Evolutionary conservation across 805 yeast species (phyloP), one percentile per base, ranked within the genome.

Genomic region (Brettanomyces sp.): DNA sequence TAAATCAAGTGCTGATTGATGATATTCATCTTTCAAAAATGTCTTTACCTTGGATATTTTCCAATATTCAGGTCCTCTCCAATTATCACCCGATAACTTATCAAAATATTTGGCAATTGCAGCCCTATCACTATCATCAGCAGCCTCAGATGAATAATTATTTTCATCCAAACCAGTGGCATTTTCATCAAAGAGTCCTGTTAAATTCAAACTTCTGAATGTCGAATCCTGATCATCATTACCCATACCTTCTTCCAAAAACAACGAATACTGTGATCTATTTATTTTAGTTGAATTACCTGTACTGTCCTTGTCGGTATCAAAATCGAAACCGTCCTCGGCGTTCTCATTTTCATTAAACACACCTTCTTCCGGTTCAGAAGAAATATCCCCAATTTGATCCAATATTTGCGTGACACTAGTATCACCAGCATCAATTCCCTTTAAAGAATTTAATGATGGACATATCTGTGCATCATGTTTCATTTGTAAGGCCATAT

Each of bases 11-110:
- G 13, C 14, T 9, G 44, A 42, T 28, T 28, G 32, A 28, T 28
- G 32, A 28, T 28, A 28, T 9, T 28, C 32, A 9, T 28, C 32
- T 28, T 28, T 28, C 11, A 28, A 28, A 28, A 28, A 28, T 9
- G 32, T 28, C 30, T 46, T 50, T n/a, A 46, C n/a, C 23, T 49
- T 38, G n/a, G 46, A 28, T 39, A 91, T 83, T 63, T 84, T 85
- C 97, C 97, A 91, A 64, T 87, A 95, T 52, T 86, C 91, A 12
- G 91, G 85, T 7, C 97, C 97, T 28, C 95, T 76, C 96, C 97
- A 90, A 59, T 79, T 84, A 32, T 71, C 66, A 47, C 72, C 76
- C 63, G 87, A 70, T 21, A 79, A 73, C 45, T 79, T 80, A 59
- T 89, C 96, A 62, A 88, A 88, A 59, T 87, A 84, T 3, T 89